These are phyloP conservation scores for Penicillium chermesinum DNA, from an alignment of 495 filamentous ascomycete species.

Conservation along the genomic window DNA sequence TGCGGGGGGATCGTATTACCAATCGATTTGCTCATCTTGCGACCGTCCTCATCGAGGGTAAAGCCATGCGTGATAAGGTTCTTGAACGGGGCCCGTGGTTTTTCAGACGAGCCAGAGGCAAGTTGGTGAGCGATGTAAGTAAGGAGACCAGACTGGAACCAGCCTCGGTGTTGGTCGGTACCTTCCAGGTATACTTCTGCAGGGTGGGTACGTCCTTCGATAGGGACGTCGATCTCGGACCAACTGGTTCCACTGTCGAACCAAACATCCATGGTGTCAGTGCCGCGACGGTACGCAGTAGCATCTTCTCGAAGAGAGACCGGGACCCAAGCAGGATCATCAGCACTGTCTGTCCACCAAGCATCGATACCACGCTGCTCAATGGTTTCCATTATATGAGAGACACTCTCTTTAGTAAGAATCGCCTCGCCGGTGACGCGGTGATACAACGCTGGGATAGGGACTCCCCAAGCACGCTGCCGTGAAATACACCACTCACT, in stretches of 20 bases:
- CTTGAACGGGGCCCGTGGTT: constrained; percentile 63
- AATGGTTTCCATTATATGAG: constrained; percentile 78
- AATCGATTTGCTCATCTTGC: constrained; percentile 97
- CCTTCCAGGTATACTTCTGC: constrained; percentile 94
- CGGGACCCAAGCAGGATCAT: constrained; percentile 71
- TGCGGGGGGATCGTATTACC: constrained; percentile 83
- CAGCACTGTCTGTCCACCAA: constrained; percentile 82
- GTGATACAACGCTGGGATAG: constrained; percentile 87
- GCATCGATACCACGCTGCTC: constrained; percentile 73
- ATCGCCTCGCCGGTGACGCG: constrained; percentile 60
- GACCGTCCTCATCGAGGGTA: constrained; percentile 77
- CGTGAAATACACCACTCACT: constrained; percentile 99
- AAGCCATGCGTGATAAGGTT: constrained; percentile 93
- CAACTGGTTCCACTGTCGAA: constrained; percentile 98
- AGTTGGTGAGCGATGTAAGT: constrained; percentile 65
- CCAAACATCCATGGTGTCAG: constrained; percentile 99
- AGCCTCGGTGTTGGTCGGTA: constrained; percentile 91
- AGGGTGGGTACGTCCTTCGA: constrained; percentile 41
- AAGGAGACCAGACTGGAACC: constrained; percentile 99
- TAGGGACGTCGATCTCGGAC: constrained; percentile 51
- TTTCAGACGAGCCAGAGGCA: constrained; percentile 32
- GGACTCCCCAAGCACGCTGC: constrained; percentile 93
- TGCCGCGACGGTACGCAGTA: constrained; percentile 61
- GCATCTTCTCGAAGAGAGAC: constrained; percentile 43
- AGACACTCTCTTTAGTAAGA: constrained; percentile 70